Evolutionary conservation across 768 basidiomycete species (phyloP).

Genomic region (Amanita subjunquillea): DNA sequence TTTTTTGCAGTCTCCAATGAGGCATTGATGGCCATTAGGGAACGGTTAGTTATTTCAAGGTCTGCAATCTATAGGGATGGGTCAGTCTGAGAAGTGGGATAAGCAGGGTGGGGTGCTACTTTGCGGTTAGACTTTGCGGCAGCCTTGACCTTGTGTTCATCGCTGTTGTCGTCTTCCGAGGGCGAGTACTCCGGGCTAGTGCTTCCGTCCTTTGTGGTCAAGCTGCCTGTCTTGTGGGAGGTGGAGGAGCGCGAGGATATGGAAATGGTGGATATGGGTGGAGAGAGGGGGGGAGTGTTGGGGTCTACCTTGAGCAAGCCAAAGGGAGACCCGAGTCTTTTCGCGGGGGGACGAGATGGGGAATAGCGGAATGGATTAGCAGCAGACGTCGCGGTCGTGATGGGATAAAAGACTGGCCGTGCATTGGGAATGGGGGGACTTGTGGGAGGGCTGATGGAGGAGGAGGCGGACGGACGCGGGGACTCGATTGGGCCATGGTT

Average conservation of each 20-base stretch:
- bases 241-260: conserved; percentile 70
- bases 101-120: conserved; percentile 29
- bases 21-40: conserved; percentile 76
- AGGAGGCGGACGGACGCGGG: conserved; percentile 29
- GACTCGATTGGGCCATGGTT: conserved; percentile 11
- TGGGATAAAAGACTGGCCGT: conserved; percentile 36
- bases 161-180: conserved; percentile 17
- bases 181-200: conserved; percentile 15
- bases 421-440: conserved; percentile 15
- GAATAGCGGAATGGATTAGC: conserved; percentile 50
- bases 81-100: not conserved
- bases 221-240: conserved; percentile 33
- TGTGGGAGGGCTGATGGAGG: conserved; percentile 19
- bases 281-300: conserved; percentile 41
- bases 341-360: conserved; percentile 16
- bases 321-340: conserved; percentile 12
- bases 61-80: conserved; percentile 63
- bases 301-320: conserved; percentile 38
- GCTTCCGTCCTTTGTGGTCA: conserved; percentile 23
- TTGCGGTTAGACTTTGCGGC: conserved; percentile 83
- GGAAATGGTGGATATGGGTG: conserved; percentile 62
- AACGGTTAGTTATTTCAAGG: conserved; percentile 83
- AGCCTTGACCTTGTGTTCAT: conserved; percentile 48
- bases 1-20: conserved; percentile 74
- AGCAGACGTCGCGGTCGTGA: conserved; percentile 42